A percentile compares a stretch with the other conserved stretches of the same genome.
These are phyloP conservation scores for Ogataea saltuana DNA, from an alignment of 805 yeast genomes.

Conservation along the genomic window DNA sequence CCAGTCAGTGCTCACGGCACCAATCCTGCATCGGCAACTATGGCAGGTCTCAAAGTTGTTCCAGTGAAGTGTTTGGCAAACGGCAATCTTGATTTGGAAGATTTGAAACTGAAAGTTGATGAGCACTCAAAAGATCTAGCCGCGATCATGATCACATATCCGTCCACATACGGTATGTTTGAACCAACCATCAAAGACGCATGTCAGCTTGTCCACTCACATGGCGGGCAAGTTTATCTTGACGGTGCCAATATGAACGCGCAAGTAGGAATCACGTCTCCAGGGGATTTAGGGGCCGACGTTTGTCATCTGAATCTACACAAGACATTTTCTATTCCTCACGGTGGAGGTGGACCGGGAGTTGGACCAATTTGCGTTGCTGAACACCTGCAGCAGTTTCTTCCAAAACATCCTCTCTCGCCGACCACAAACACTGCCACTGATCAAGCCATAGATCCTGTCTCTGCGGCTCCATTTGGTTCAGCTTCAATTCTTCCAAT, in stretches of 20 bases:
- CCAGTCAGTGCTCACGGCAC: constrained; percentile 99
- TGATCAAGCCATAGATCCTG: constrained; percentile 64
- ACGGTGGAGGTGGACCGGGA: constrained; percentile 99
- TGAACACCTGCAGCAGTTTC: constrained; percentile 71
- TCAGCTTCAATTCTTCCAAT: constrained; percentile 92
- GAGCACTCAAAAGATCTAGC: constrained; percentile 73
- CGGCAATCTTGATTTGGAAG: constrained; percentile 84
- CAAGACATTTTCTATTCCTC: constrained; percentile 96
- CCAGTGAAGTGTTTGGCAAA: constrained; percentile 83
- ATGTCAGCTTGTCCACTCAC: constrained; percentile 75
- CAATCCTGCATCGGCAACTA: constrained; percentile 97
- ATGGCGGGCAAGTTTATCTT: constrained; percentile 95
- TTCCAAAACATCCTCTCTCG: constrained; percentile 76
- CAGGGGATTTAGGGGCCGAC: constrained; percentile 97
- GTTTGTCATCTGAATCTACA: constrained; percentile 96
- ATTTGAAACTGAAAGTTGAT: constrained; percentile 69
- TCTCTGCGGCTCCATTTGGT: constrained; percentile 93
- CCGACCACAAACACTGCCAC: constrained; percentile 46
- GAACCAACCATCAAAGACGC: constrained; percentile 90
- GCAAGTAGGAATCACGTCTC: constrained; percentile 95
- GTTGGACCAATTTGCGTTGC: constrained; percentile 97
- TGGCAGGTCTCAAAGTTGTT: constrained; percentile 93
- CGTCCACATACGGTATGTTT: constrained; percentile 94
- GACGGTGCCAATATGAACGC: constrained; percentile 99
- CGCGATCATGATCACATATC: constrained; percentile 95